phyloP scores from a whole-genome alignment of 192 early-diverging fungal species.

The Entomortierella lignicola region DNA sequence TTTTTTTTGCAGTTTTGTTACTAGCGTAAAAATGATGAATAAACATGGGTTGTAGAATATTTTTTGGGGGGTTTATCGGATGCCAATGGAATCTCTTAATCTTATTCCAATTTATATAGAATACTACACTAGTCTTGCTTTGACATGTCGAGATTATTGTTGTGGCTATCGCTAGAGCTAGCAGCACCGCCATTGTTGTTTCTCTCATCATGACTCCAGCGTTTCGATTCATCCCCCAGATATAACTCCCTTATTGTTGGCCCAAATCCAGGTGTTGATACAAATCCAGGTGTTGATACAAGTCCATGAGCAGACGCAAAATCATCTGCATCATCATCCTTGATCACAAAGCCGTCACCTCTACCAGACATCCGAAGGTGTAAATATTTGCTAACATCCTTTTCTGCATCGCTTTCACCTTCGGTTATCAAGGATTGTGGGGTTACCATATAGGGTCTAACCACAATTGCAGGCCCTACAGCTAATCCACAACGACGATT shows the following conservation, averaged over 20 bases:
- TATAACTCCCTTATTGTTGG: background rate
- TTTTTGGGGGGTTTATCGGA: no score
- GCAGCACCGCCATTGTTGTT: background rate
- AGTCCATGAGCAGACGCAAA: background rate
- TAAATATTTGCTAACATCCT: slow-evolving; percentile 22
- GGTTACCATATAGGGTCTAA: slow-evolving; percentile 11
- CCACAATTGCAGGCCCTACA: background rate
- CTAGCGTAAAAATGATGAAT: no score
- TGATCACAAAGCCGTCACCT: background rate
- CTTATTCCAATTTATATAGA: no score
- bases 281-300: no score
- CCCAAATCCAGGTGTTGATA: background rate
- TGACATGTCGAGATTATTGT: background rate
- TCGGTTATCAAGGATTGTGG: slow-evolving; percentile 26
- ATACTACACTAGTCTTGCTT: no score
- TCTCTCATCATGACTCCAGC: background rate
- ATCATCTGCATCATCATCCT: background rate
- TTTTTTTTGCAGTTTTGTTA: no score
- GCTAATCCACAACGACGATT: background rate
- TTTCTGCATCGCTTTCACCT: slow-evolving; percentile 19
- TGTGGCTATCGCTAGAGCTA: background rate
- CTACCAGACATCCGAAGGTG: background rate
- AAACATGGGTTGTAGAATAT: no score
- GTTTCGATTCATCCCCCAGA: background rate
- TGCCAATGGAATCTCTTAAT: no score